Evolutionary conservation across 257 asterid genomes (phyloP), one percentile per base, ranked within the genome.

Genomic region (Solanum paucissectum): DNA sequence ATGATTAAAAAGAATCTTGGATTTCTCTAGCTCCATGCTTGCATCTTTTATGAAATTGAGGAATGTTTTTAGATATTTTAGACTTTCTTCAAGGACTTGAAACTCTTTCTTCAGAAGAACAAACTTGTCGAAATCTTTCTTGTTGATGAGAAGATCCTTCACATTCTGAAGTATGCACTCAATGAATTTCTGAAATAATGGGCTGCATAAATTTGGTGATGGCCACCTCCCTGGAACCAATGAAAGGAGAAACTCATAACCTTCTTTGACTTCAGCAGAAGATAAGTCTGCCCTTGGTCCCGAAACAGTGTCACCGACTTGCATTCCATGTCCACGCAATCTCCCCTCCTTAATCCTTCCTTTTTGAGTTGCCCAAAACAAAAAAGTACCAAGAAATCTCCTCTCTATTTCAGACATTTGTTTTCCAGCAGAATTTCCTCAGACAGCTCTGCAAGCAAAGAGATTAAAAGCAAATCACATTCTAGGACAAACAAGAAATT

Each of bases 391-490:
- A 73, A 73, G 81, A 73, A 18, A 34, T 73, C 82, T 73, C 49
- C 82, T 73, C 29, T 73, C 29, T 34, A 36, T 73, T 34, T 34
- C 82, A 73, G 82, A 36, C 82, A 73, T 73, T 73, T 73, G 82
- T 73, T 34, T 10, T 34, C 49, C 23, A 6, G 42, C 29, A 6
- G 95, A 95, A 36, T 20, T 36, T 71, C 16, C 29, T 33, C 8
- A 20, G 27, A 34, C 77, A 32, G n/a, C 13, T 32, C 25, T 71
- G 42, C 3, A 69, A 6, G 75, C 5, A 33, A 66, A 29, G 82
- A 73, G 8, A 20, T 73, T 73, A 20, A 2, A 33, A 9, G 1
- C 7, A 72, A 72, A 72, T 72, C 79, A 72, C 13, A 7, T 72
- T 72, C 13, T 20, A 7, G 44, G 79, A 72, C 44, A 72, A 71